Evolutionary conservation across 441 rosid species (phyloP), one percentile per base, ranked within the genome.

Genomic region (Jatropha multifida): DNA sequence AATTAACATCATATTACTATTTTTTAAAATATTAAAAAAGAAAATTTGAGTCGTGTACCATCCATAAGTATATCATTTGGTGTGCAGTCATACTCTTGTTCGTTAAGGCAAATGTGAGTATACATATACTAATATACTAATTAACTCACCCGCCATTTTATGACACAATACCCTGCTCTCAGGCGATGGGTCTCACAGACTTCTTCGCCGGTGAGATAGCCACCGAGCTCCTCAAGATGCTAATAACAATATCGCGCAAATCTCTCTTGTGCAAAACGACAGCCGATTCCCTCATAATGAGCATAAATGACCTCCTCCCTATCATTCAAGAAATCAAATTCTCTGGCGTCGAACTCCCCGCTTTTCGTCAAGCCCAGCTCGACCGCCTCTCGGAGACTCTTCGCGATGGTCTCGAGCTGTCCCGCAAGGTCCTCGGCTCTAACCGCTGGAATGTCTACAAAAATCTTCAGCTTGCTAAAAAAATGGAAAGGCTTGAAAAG

Each of bases 341-440:
- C 83, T 76, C 94, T 69, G 97, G 95, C 80, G 97, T 92, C 6
- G 98, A 94, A 77, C 86, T 94, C 6, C 84, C 94, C 4, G 65
- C 83, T 23, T 0, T 65, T 11, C 95, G 98, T 2, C 98, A 94
- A 26, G 20, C 46, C 58, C 97, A 92, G 60, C 91, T 94, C 44
- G 84, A 88, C 74, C 81, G 78, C 32, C 81, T 94, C 68, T 76
- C 82, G 0, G 85, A 76, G 12, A 75, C 85, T 6, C 78, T 94
- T 8, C 63, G 59, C 12, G 86, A 83, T 0, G 97, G 94, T 59
- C 55, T 48, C 38, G 92, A 94, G 65, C 86, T 94, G n/a, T 79
- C 86, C 7, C 69, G 55, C 1, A 90, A 92, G 71, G 87, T 83
- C 75, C 46, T 75, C 0, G 41, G 0, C 27, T 82, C 87, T 40